Percentiles rank a stretch among this genome's conserved stretches.
These are phyloP conservation scores for Capronia coronata DNA, from an alignment of 2,329 filamentous ascomycete genomes.

Conservation along the genomic window DNA sequence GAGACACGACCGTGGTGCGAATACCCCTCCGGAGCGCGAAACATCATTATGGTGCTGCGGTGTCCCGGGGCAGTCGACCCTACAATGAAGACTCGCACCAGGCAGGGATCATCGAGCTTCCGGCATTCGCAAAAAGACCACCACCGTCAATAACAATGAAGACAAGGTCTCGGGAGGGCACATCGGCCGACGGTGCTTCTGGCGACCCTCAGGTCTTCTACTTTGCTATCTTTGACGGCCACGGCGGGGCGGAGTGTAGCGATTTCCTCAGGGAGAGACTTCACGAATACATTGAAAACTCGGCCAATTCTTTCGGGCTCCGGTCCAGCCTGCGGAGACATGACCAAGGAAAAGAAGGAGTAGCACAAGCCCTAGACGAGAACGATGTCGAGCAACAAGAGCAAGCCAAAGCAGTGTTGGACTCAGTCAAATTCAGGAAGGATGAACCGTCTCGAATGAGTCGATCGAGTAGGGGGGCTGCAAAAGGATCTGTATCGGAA, in stretches of 20 bases:
- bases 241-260: conserved; percentile 84
- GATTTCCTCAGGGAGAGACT: conserved; percentile 77
- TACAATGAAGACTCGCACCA: conserved; percentile 95
- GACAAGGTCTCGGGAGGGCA: conserved; percentile 34
- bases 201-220: conserved; percentile 97
- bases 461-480: conserved; percentile 32
- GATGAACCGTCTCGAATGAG: conserved; percentile 6
- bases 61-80: conserved; percentile 71
- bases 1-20: conserved; percentile 86
- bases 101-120: conserved; percentile 86
- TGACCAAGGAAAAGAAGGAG: conserved; percentile 10
- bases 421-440: conserved; percentile 11
- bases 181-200: conserved; percentile 63
- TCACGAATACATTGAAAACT: conserved; percentile 81
- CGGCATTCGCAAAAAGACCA: conserved; percentile 79
- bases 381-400: conserved; percentile 12
- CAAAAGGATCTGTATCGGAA: not conserved
- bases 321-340: conserved; percentile 61
- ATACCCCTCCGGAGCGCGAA: conserved; percentile 91
- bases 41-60: conserved; percentile 82
- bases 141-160: conserved; percentile 56
- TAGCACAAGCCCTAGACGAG: conserved; percentile 9
- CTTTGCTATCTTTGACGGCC: conserved; percentile 93
- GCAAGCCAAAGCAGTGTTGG: conserved; percentile 17
- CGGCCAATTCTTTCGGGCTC: conserved; percentile 68